Percentiles rank a stretch among this genome's conserved stretches.
phyloP scores from a whole-genome alignment of 179 eudicot genomes.

The Amaranthus tricolor region DNA sequence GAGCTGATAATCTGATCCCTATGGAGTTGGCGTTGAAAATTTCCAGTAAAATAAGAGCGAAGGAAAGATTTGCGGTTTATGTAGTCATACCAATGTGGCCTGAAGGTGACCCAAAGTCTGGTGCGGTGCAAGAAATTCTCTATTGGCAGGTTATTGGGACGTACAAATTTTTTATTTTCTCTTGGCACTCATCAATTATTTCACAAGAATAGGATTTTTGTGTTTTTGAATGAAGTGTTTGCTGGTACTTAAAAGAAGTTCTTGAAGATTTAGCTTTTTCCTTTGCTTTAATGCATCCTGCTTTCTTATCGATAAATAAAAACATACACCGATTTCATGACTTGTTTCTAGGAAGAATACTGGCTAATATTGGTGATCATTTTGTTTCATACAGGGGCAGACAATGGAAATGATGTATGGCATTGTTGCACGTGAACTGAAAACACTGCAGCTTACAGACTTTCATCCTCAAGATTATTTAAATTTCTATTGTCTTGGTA shows the following conservation, averaged over 20 bases:
- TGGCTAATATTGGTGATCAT: constrained; percentile 11
- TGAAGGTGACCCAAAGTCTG: constrained; percentile 79
- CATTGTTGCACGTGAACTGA: constrained; percentile 66
- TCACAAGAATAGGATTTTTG: background rate
- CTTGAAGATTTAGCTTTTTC: background rate
- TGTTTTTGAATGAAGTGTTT: background rate
- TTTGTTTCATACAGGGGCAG: constrained; percentile 50
- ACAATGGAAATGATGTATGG: constrained; percentile 89
- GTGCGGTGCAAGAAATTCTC: constrained; percentile 80
- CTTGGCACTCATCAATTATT: background rate
- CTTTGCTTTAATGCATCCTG: background rate
- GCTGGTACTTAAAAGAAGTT: too few species aligned
- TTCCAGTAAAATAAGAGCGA: constrained; percentile 75
- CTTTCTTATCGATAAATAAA: background rate
- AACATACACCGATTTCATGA: background rate
- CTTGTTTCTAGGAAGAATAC: background rate
- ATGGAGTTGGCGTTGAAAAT: constrained; percentile 89
- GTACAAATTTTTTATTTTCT: background rate
- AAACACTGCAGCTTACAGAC: constrained; percentile 46
- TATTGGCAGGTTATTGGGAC: constrained; percentile 78
- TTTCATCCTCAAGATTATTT: constrained; percentile 70
- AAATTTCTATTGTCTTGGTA: constrained; percentile 85
- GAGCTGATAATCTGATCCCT: constrained; percentile 88
- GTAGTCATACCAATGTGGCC: constrained; percentile 93
- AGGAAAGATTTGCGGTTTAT: constrained; percentile 79